Base-by-base conservation (phyloP, 2,329 filamentous ascomycete species). In the Tolypocladium capitatum region DNA sequence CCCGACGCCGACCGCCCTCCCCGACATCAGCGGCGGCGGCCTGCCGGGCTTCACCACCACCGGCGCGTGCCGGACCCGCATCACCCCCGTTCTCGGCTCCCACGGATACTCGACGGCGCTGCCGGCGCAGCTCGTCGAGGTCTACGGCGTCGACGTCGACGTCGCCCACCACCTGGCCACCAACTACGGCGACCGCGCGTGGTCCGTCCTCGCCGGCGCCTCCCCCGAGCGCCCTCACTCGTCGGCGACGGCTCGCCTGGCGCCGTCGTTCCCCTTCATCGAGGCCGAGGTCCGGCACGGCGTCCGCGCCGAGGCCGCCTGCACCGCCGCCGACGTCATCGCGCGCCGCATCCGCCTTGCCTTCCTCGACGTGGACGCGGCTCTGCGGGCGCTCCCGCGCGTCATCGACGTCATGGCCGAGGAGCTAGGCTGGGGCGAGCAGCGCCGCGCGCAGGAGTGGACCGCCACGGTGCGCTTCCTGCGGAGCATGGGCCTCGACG, bases 251-350 rank as follows among this genome's bases (percentile, higher is more conserved):
- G 69, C 74, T 52, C 80, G 82, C 36, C 74, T 87, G 45, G 75
- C 81, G 3, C 62, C 75, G 1, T 67, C 82, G 14, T 84, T 86
- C 60, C 84, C 84, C 32, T 86, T 84, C 62, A 73, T 86, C 47
- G 84, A 88, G 56, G 83, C 83, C 30, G 84, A 88, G 63, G 71
- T 88, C 32, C 76, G 81, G 33, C 84, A 86, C 63, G 83, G 81
- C 10, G 75, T 85, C 21, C 78, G 81, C 49, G 75, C 83, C 60
- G 84, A 88, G 65, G 82, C 84, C 50, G 84, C 84, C 2, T 80
- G 84, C 62, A 84, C 81, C 3, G 81, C 82, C 2, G 75, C 82
- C 42, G 84, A 88, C 60, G 76, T 86, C 33, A 73, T 88, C 48
- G 80, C 83, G 16, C 78, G 84, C 48, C 73, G 84, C 48, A 87